Conservation (phyloP, 495 filamentous ascomycete species). For the Podospora comata region DNA sequence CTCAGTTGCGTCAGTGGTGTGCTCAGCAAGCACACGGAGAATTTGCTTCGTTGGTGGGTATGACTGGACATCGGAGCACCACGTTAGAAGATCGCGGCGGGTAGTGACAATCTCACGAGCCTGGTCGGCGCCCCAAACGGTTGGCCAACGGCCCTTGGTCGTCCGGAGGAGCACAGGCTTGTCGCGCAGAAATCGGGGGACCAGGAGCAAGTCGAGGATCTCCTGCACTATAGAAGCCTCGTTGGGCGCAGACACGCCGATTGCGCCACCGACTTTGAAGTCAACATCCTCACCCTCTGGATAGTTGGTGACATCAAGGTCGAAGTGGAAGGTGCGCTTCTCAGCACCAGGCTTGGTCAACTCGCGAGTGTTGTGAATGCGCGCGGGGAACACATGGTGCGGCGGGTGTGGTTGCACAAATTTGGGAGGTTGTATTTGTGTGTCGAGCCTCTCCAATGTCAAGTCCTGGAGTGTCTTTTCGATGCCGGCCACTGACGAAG, state of each 20-base stretch:
- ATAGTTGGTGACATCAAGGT: conserved; percentile 94
- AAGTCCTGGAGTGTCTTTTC: conserved; percentile 32
- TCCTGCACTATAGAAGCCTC: conserved; percentile 73
- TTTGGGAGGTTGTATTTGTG: conserved; percentile 65
- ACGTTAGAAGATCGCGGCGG: conserved; percentile 83
- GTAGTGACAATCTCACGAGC: conserved; percentile 81
- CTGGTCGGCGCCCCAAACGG: conserved; percentile 94
- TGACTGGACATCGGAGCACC: conserved; percentile 92
- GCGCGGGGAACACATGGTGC: conserved; percentile 83
- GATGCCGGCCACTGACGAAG: conserved; percentile 15
- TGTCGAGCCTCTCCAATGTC: conserved; percentile 41
- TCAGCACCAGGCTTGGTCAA: conserved; percentile 87
- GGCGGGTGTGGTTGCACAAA: conserved; percentile 96
- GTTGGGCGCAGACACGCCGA: conserved; percentile 89
- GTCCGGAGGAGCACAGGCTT: conserved; percentile 77
- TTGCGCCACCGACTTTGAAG: conserved; percentile 94
- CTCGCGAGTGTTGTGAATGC: conserved; percentile 75
- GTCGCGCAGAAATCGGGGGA: conserved; percentile 75
- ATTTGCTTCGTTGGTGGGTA: conserved; percentile 86
- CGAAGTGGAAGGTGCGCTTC: conserved; percentile 96
- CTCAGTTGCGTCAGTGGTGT: conserved; percentile 74
- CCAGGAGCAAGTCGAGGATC: conserved; percentile 71
- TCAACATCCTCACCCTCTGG: conserved; percentile 81
- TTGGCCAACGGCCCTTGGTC: conserved; percentile 83
- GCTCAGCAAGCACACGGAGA: conserved; percentile 81